Evolutionary conservation across 2,329 filamentous ascomycete species (phyloP), one percentile per base, ranked within the genome.

Genomic region (Aspergillus niger): DNA sequence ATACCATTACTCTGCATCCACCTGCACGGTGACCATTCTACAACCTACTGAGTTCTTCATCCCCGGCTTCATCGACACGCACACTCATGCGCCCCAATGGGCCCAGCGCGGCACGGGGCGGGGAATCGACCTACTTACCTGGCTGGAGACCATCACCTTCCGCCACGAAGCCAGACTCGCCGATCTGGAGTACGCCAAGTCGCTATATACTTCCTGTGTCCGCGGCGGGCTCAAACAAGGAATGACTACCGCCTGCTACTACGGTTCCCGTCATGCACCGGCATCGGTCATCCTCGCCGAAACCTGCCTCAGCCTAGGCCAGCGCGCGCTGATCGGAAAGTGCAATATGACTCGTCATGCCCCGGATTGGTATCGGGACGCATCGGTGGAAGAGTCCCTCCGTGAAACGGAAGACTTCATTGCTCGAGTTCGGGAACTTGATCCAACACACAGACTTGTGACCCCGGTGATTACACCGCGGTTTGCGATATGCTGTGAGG

Each of bases 71-170:
- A 77, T 90, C 56, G 87, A 90, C 75, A 89, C 86, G 1, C 88
- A 90, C 72, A 88, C 88, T 62, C 88, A 90, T 67, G 87, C 88
- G 0, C 87, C 87, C 2, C 81, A 83, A 72, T 83, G 79, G 77
- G 73, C 78, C 22, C 79, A 81, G 62, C 75, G 79, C 17, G 79
- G 80, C 5, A 69, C 77, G 3, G 80, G 80, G 5, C 76, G 77
- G 55, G 78, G 79, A 6, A 63, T 68, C 43, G 67, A 71, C 2
- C 69, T 81, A 6, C 64, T 88, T 7, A 83, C 89, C 68, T 90
- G 88, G 88, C 79, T 90, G 1, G 79, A 85, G 36, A 72, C 82
- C n/a, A 78, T 88, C 26, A 90, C 88, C 0, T 90, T 89, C 65
- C 85, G 84, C 1, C 81, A 85, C 63, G 87, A 90, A 71, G 82